Conservation (phyloP, 2,329 filamentous ascomycete genomes). For the Setomelanomma holmii region DNA sequence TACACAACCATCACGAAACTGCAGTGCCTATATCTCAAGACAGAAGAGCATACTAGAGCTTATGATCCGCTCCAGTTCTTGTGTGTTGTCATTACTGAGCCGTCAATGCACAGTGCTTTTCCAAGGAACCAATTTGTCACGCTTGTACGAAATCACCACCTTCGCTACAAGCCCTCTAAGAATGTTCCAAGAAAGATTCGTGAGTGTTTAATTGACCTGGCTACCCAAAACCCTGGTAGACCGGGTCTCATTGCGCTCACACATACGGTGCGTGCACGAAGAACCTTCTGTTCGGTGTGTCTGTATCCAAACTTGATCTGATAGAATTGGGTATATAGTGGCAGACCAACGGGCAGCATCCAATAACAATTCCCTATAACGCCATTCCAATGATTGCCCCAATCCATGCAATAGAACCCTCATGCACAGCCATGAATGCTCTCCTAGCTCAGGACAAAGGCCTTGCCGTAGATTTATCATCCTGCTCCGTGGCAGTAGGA, state of each 20-base stretch:
- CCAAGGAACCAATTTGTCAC: slow-evolving; percentile 50
- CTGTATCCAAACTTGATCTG: not conserved
- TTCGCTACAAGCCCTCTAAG: slow-evolving; percentile 50
- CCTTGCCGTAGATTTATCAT: slow-evolving; percentile 9
- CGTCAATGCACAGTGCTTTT: not conserved
- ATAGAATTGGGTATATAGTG: not conserved
- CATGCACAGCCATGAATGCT: too few relatives aligned
- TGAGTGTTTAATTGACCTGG: slow-evolving; percentile 50
- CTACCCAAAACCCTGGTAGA: too few relatives aligned
- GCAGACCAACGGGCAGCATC: not conserved
- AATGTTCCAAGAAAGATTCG: slow-evolving; percentile 47
- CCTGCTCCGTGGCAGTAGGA: slow-evolving; percentile 13
- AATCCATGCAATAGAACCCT: too few relatives aligned
- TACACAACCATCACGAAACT: too few relatives aligned
- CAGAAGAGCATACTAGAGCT: too few relatives aligned
- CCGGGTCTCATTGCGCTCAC: slow-evolving; percentile 48
- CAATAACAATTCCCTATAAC: not conserved
- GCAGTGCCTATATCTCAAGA: too few relatives aligned
- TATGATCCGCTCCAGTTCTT: too few relatives aligned
- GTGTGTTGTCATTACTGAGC: too few relatives aligned
- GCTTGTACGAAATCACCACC: slow-evolving; percentile 46
- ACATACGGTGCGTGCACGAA: slow-evolving; percentile 19
- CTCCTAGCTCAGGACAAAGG: not conserved
- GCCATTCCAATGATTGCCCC: not conserved
- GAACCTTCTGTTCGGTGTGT: not conserved